Conservation (phyloP, 2,329 filamentous ascomycete genomes). For the Fusarium falciforme region DNA sequence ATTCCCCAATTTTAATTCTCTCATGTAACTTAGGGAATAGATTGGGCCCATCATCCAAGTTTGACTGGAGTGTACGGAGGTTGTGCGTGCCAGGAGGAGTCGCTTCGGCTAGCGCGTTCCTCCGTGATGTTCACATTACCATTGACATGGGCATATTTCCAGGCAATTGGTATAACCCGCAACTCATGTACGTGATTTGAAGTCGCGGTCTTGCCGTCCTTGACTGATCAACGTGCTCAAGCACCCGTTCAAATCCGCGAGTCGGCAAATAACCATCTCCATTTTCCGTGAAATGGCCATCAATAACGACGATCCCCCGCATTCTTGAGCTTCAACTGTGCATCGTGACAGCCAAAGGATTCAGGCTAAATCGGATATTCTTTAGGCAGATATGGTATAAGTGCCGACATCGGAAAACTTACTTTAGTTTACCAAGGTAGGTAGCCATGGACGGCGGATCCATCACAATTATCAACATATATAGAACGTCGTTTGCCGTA, state of each 20-base stretch:
- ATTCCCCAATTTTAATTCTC: neutral
- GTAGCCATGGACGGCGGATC: neutral
- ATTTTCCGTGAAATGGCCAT: neutral
- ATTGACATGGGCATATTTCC: neutral
- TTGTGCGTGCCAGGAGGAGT: neutral
- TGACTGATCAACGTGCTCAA: neutral
- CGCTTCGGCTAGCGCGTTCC: no score
- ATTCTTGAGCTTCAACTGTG: neutral
- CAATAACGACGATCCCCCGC: constrained; percentile 7
- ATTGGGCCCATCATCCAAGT: neutral
- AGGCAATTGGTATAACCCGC: neutral
- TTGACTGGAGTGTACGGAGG: neutral
- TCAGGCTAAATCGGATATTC: constrained; percentile 7
- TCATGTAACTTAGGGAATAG: neutral
- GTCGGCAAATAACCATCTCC: neutral
- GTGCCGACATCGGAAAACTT: neutral
- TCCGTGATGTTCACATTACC: neutral
- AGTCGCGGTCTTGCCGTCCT: neutral
- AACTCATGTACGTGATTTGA: neutral
- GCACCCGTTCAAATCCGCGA: neutral
- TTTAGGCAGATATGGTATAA: neutral
- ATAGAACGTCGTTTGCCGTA: neutral
- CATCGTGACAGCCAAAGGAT: neutral
- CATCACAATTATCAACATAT: neutral
- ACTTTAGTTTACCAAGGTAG: neutral